Base-by-base conservation (phyloP, 2,329 filamentous ascomycete species). In the Nemania sp. region DNA sequence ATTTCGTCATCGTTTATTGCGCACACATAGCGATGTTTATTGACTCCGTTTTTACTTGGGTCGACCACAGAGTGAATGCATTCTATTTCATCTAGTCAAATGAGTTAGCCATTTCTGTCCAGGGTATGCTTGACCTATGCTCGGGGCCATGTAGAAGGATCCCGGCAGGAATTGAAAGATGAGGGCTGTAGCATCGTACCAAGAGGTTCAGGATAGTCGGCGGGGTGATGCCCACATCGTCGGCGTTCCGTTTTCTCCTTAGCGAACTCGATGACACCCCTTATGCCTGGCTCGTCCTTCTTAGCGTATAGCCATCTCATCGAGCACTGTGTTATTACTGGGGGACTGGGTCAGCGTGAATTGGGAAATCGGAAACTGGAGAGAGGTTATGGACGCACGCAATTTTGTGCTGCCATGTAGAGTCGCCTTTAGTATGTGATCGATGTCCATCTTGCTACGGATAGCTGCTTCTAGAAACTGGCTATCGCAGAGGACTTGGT, bases 401-500 rank as follows among this genome's bases (percentile, higher is more conserved):
- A 65, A 39, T 60, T 65, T 67, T 10, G 58, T 64, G 37, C 35
- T 60, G 63, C 91, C 93, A 72, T 96, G 91, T 3, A 97, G 81
- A n/a, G 92, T 95, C 60, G 90, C 84, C 72, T 93, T 86, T 32
- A 97, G 79, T 20, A 89, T 86, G 39, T 84, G 83, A 51, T 90
- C 80, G n/a, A 97, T 80, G 64, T 96, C 90, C 90, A 97, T 97
- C 71, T 94, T 95, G 80, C 90, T 95, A 51, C 86, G 85, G 66
- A 89, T 86, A 20, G 92, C 88, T 74, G 96, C 91, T 71, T 86
- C 83, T 53, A 98, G 84, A 69, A 98, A 91, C 66, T 92, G 87
- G 60, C 91, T 90, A 73, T 97, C 93, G 63, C 97, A 87, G 45
- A 97, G 80, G 53, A 96, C 89, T 79, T 98, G 95, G 78, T 97